These are phyloP conservation scores for Epichloe sp. DNA, from an alignment of 2,329 filamentous ascomycete species.

Conservation along the genomic window DNA sequence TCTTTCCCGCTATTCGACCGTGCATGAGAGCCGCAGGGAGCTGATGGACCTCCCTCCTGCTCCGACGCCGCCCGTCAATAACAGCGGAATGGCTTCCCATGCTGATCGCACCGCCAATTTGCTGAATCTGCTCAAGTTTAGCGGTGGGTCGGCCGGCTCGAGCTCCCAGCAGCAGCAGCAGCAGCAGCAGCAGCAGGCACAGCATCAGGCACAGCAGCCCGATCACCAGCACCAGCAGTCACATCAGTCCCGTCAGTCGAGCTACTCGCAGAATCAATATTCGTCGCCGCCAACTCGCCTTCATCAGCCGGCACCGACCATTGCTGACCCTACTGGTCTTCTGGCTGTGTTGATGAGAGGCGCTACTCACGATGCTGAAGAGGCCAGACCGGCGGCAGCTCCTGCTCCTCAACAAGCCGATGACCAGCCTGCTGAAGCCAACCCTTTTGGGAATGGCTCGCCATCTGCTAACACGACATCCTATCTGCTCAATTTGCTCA, in stretches of 20 bases:
- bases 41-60: conserved; percentile 36
- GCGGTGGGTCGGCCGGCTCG: conserved; percentile 21
- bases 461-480: conserved; percentile 63
- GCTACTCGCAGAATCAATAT: conserved; percentile 11
- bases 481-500: conserved; percentile 74
- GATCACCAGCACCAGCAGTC: conserved; percentile 15
- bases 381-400: conserved; percentile 14
- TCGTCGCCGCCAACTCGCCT: conserved; percentile 26
- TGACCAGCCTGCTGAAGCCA: conserved; percentile 13
- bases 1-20: not conserved
- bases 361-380: conserved; percentile 32
- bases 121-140: conserved; percentile 50
- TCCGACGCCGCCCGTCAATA: conserved; percentile 33
- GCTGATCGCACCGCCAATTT: conserved; percentile 40
- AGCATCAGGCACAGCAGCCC: conserved; percentile 12
- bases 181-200: conserved; percentile 11
- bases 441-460: conserved; percentile 33
- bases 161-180: conserved; percentile 18
- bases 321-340: conserved; percentile 43
- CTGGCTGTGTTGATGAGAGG: conserved; percentile 50
- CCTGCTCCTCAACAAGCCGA: conserved; percentile 10
- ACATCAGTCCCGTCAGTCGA: conserved; percentile 9
- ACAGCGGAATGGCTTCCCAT: conserved; percentile 23
- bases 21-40: conserved; percentile 9
- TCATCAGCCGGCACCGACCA: conserved; percentile 42